Conservation (phyloP, 495 filamentous ascomycete genomes). For the Stereocaulon alpinum region DNA sequence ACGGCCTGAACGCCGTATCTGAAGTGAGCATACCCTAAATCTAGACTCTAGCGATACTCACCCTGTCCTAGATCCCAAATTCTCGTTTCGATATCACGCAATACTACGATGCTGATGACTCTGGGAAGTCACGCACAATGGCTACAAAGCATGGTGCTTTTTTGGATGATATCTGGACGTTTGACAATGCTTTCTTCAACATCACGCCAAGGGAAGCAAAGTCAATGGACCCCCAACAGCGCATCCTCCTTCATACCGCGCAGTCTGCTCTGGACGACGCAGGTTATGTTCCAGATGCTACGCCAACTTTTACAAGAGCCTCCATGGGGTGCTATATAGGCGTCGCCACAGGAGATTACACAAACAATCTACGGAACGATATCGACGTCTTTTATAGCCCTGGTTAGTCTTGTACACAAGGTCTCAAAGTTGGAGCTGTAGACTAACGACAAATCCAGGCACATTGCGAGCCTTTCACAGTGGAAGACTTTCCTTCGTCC, state of each 20-base stretch:
- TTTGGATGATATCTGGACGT: slow-evolving; percentile 48
- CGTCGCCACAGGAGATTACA: slow-evolving; percentile 80
- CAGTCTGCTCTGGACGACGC: slow-evolving; percentile 73
- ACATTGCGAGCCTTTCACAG: slow-evolving; percentile 7
- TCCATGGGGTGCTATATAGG: slow-evolving; percentile 82
- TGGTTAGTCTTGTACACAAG: slow-evolving; percentile 29
- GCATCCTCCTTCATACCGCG: slow-evolving; percentile 58
- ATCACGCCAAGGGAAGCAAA: slow-evolving; percentile 38
- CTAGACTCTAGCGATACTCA: neutral
- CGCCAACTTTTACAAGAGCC: slow-evolving; percentile 65
- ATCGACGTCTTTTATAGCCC: slow-evolving; percentile 15
- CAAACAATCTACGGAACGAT: slow-evolving; percentile 41
- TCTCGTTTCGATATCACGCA: slow-evolving; percentile 22
- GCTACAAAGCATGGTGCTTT: slow-evolving; percentile 54
- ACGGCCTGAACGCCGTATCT: neutral
- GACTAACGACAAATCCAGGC: neutral
- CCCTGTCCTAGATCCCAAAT: slow-evolving; percentile 10
- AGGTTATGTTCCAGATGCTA: slow-evolving; percentile 67
- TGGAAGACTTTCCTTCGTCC: slow-evolving; percentile 50
- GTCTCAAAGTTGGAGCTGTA: no score
- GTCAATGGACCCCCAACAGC: slow-evolving; percentile 69
- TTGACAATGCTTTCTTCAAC: slow-evolving; percentile 15
- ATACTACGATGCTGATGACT: slow-evolving; percentile 19
- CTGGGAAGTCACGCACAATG: slow-evolving; percentile 21
- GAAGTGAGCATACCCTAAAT: neutral